These are phyloP conservation scores for Cystoisospora suis DNA, from an alignment of 169 alveolate species.

Conservation along the genomic window DNA sequence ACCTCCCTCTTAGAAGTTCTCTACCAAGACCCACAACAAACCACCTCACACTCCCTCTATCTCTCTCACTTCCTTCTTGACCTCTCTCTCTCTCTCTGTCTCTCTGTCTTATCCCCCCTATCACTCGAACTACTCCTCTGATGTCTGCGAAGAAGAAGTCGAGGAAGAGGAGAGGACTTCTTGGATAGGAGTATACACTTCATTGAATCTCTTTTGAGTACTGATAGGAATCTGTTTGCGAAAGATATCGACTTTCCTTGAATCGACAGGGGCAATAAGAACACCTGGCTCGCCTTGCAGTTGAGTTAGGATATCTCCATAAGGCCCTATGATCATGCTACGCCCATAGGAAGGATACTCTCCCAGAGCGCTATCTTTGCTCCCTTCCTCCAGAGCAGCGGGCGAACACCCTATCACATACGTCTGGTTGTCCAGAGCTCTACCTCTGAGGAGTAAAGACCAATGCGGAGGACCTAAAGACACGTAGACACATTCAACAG, in stretches of 20 bases:
- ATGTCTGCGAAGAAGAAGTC: neutral
- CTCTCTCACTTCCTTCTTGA: no score
- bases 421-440: conserved; percentile 89
- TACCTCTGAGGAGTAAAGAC: conserved; percentile 81
- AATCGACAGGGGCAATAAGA: neutral
- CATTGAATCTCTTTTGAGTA: conserved; percentile 36
- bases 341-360: conserved; percentile 83
- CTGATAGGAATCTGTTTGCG: conserved; percentile 41
- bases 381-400: conserved; percentile 36
- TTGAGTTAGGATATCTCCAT: conserved; percentile 77
- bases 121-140: no score
- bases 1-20: no score
- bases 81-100: no score
- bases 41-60: no score
- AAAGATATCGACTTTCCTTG: neutral
- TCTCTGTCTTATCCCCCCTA: no score
- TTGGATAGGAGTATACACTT: neutral
- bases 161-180: neutral
- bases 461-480: conserved; percentile 79
- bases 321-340: conserved; percentile 79
- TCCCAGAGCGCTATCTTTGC: conserved; percentile 64
- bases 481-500: neutral
- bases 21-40: no score
- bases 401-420: conserved; percentile 82
- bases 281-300: conserved; percentile 45